Conservation (phyloP, 2,329 filamentous ascomycete species). For the Ophiocordyceps camponoti-floridani region DNA sequence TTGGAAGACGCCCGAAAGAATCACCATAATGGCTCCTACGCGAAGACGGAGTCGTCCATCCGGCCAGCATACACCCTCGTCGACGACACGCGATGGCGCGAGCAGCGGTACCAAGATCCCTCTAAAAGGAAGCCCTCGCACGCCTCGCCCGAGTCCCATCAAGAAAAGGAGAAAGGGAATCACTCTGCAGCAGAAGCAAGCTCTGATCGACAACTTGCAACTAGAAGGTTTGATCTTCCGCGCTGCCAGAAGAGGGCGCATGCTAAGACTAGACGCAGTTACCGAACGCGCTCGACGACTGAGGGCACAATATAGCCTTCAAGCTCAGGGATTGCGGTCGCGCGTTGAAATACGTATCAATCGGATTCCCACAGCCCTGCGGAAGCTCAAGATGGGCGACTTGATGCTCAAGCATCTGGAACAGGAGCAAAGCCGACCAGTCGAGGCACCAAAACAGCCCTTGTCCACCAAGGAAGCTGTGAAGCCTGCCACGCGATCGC, state of each 20-base stretch:
- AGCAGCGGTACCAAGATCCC: conserved; percentile 8
- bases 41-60: conserved; percentile 18
- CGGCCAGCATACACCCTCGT: conserved; percentile 5
- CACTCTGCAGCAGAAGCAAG: conserved; percentile 60
- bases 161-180: conserved; percentile 45
- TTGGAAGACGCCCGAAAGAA: too few species aligned
- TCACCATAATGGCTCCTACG: conserved; percentile 25
- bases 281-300: conserved; percentile 76
- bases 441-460: conserved; percentile 19
- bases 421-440: conserved; percentile 22
- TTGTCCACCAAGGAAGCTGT: conserved; percentile 31
- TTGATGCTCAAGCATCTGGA: conserved; percentile 38
- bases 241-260: not conserved
- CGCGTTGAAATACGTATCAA: conserved; percentile 89
- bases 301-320: conserved; percentile 73
- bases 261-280: conserved; percentile 30
- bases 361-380: conserved; percentile 64
- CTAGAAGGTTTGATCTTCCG: conserved; percentile 50
- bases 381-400: conserved; percentile 69
- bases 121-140: conserved; percentile 14
- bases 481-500: conserved; percentile 11
- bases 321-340: conserved; percentile 68
- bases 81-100: conserved; percentile 4
- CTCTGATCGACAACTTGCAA: conserved; percentile 75
- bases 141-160: conserved; percentile 36